Percentiles rank a stretch among this genome's conserved stretches.
Conservation (phyloP, 2,329 filamentous ascomycete genomes). For the Aspergillus sp. region DNA sequence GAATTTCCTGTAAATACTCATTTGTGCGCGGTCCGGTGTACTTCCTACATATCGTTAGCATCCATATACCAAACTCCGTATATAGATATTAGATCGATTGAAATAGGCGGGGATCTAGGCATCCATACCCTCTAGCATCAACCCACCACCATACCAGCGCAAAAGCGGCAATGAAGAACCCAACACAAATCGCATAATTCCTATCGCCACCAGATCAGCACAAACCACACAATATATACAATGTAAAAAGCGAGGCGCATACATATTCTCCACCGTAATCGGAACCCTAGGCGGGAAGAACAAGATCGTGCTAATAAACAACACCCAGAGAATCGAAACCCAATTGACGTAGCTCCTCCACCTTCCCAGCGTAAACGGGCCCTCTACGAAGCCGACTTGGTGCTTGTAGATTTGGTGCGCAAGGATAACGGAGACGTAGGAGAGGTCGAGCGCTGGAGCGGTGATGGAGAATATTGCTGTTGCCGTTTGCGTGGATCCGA, state of each 20-base stretch:
- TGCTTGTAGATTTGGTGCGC: constrained; percentile 56
- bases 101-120: constrained; percentile 4
- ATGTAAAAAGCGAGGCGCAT: not conserved
- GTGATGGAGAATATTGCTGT: constrained; percentile 55
- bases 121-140: constrained; percentile 38
- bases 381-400: constrained; percentile 55
- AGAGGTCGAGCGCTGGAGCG: constrained; percentile 53
- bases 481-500: constrained; percentile 45
- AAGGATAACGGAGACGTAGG: constrained; percentile 61
- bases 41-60: constrained; percentile 39
- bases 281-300: constrained; percentile 53
- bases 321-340: constrained; percentile 60
- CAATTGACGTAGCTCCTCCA: constrained; percentile 58
- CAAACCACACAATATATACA: not conserved
- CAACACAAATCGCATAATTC: constrained; percentile 52
- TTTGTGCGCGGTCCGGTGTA: constrained; percentile 61
- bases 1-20: constrained; percentile 44
- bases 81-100: constrained; percentile 14
- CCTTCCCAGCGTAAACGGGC: constrained; percentile 57
- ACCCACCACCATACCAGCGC: constrained; percentile 52
- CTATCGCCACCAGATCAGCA: constrained; percentile 20
- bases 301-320: constrained; percentile 63
- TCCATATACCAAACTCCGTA: not conserved
- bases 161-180: constrained; percentile 49
- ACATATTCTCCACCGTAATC: constrained; percentile 52